Conservation (phyloP, 129 eudicot species). For the Glebionis coronaria region DNA sequence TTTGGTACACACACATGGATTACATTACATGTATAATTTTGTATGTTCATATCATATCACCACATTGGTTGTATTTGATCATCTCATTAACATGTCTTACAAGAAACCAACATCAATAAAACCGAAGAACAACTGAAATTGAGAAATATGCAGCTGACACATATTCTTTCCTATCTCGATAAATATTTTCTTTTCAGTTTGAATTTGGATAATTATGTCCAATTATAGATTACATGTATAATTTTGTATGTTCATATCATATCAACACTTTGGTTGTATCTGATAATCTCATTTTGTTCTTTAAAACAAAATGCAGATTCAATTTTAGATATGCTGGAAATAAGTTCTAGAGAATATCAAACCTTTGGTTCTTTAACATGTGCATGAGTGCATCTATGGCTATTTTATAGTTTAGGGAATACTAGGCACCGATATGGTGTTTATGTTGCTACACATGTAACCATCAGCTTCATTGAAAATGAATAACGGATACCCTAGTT, state of each 20-base stretch:
- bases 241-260: no score
- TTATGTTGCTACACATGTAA: conserved; percentile 1
- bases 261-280: not conserved
- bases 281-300: not conserved
- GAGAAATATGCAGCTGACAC: not conserved
- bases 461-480: not conserved
- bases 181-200: not conserved
- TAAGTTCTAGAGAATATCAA: not conserved
- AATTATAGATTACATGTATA: no score
- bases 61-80: conserved; percentile 1
- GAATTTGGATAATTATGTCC: not conserved
- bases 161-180: not conserved
- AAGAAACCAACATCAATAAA: not conserved
- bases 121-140: not conserved
- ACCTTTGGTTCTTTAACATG: not conserved
- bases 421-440: conserved; percentile 10
- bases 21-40: conserved; percentile 22
- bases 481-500: not conserved
- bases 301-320: not conserved
- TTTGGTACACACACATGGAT: conserved; percentile 2
- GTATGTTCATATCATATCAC: conserved; percentile 21
- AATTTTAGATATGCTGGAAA: not conserved
- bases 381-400: not conserved
- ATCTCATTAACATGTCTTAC: conserved; percentile 13
- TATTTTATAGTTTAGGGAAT: conserved; percentile 14